Conservation (phyloP, 1,284 basidiomycete species). For the Phellopilus nigrolimitatus region DNA sequence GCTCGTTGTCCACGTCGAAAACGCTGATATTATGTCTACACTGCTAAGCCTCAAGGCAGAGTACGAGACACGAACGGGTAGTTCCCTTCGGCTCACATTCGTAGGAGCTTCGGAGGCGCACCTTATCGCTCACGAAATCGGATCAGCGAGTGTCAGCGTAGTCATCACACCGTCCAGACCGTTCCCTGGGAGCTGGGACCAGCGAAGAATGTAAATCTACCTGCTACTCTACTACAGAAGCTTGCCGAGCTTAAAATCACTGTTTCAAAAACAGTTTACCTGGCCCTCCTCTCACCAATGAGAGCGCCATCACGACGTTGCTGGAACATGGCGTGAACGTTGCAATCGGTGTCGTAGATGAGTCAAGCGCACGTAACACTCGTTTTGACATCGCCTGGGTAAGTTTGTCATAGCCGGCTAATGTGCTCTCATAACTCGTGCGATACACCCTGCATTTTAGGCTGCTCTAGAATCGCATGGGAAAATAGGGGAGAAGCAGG, state of each 20-base stretch:
- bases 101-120: constrained; percentile 72
- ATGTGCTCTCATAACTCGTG: too few species aligned
- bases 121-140: constrained; percentile 70
- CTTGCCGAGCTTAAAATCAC: background rate
- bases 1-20: constrained; percentile 51
- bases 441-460: too few species aligned
- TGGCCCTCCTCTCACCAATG: constrained; percentile 69
- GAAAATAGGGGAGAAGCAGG: too few species aligned
- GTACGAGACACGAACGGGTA: constrained; percentile 44
- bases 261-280: constrained; percentile 36
- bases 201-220: constrained; percentile 37
- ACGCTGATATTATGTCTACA: constrained; percentile 76
- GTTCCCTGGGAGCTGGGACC: constrained; percentile 57
- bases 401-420: too few species aligned
- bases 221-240: constrained; percentile 18
- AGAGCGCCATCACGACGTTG: constrained; percentile 62
- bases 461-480: too few species aligned
- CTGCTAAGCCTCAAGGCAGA: constrained; percentile 74
- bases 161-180: constrained; percentile 57
- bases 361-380: too few species aligned
- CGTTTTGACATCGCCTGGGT: too few species aligned
- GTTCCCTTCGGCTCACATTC: constrained; percentile 49
- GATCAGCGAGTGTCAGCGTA: constrained; percentile 68
- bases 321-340: constrained; percentile 64
- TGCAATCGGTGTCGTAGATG: too few species aligned